A percentile compares a stretch with the other conserved stretches of the same genome.
phyloP scores from a whole-genome alignment of 1,284 basidiomycete genomes.

The Ceraceosorus bombacis region DNA sequence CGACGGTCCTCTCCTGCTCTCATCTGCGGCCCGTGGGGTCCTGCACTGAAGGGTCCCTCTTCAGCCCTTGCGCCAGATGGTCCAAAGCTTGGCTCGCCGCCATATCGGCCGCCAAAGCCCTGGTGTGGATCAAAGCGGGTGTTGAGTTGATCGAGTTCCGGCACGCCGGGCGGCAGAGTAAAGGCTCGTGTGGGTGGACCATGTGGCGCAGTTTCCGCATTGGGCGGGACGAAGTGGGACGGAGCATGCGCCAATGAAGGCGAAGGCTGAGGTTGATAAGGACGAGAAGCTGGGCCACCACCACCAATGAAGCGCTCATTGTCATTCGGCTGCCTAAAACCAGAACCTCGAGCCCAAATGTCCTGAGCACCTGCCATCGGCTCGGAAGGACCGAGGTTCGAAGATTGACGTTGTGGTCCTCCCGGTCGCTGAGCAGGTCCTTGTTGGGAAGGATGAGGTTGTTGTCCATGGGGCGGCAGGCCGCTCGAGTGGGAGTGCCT shows the following conservation, averaged over 20 bases:
- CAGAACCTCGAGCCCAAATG: too few species aligned
- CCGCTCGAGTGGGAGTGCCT: conserved; percentile 9
- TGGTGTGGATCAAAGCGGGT: background rate
- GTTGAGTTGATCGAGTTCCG: background rate
- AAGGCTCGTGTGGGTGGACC: too few species aligned
- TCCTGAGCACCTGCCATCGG: too few species aligned
- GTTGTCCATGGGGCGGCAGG: background rate
- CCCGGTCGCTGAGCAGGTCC: background rate
- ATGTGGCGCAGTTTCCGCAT: too few species aligned
- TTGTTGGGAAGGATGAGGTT: background rate
- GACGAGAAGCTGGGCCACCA: too few species aligned
- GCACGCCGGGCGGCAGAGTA: background rate
- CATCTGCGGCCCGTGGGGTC: conserved; percentile 1
- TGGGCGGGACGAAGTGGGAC: too few species aligned
- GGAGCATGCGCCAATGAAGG: too few species aligned
- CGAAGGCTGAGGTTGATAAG: too few species aligned
- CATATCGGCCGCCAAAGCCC: background rate
- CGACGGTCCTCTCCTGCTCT: background rate
- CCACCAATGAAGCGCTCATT: too few species aligned
- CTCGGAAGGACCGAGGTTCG: too few species aligned
- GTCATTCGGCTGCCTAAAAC: too few species aligned
- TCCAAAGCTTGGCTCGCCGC: conserved; percentile 6
- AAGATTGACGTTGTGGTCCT: too few species aligned
- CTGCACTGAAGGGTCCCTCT: conserved; percentile 12
- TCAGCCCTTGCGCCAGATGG: conserved; percentile 4